phyloP scores from a whole-genome alignment of 1,284 basidiomycete species.

The Puccinia triticina region DNA sequence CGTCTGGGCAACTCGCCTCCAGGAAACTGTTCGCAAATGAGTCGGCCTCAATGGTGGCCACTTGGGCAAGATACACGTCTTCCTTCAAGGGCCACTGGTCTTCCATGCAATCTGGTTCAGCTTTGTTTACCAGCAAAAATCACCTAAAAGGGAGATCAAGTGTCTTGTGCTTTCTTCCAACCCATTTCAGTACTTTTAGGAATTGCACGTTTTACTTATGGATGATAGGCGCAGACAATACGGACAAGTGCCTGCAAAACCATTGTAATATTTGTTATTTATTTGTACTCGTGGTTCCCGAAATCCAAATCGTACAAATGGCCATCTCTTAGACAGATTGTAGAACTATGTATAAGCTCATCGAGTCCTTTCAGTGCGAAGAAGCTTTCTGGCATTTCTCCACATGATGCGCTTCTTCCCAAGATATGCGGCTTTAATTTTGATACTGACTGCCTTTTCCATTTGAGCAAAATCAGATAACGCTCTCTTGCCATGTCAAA shows the following conservation, averaged over 20 bases:
- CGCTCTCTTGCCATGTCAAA: too few species aligned
- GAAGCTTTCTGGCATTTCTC: too few species aligned
- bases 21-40: slow-evolving; percentile 44
- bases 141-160: not conserved
- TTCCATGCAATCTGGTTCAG: slow-evolving; percentile 1
- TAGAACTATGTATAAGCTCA: not conserved
- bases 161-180: not conserved
- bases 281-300: not conserved
- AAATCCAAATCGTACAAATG: not conserved
- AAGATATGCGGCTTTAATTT: too few species aligned
- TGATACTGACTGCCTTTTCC: too few species aligned
- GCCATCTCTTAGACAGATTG: too few species aligned
- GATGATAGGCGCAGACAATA: not conserved
- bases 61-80: not conserved
- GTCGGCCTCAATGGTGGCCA: not conserved
- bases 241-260: not conserved
- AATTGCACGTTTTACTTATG: not conserved
- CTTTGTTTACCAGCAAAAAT: not conserved
- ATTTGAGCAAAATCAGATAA: too few species aligned
- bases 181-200: not conserved
- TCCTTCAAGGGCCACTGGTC: not conserved
- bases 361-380: not conserved
- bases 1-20: slow-evolving; percentile 43
- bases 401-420: too few species aligned
- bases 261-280: not conserved